Base-by-base conservation (phyloP, 257 asterid species). In the Mentha longifolia region DNA sequence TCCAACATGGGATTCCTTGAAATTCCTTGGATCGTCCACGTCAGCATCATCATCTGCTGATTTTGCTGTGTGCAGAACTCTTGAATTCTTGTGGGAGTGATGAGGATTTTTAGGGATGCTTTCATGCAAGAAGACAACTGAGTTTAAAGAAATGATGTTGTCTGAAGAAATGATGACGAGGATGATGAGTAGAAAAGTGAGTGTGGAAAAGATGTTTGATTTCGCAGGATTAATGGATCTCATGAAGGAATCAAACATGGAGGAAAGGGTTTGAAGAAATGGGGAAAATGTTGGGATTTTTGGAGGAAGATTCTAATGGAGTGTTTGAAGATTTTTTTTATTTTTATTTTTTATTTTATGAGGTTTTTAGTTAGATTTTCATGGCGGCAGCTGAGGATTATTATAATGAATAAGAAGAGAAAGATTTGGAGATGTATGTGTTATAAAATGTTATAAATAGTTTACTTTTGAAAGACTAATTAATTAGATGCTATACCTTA, bases 211-310 rank as follows among this genome's bases (percentile, higher is more conserved):
- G 43, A 87, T 46, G 65, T 77, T 80, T 2, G 65, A 16, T 60
- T 68, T 82, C 39, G 62, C 22, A 68, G 51, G 9, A 42, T 22
- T 8, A 3, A 9, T 37, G 20, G 71, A 55, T 70, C 79, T 84
- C 39, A 46, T n/a, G n/a, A n/a, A 30, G 55, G 78, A 71, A 66
- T 82, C 81, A 8, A 67, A 61, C 91, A 83, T 86, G 45, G 65
- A 33, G 28, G 17, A 30, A 51, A 12, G 7, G 3, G 3, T 54
- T 50, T 66, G n/a, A 62, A 11, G 52, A 20, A 41, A 22, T 16
- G 50, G 39, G 5, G n/a, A n/a, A n/a, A n/a, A n/a, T n/a, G n/a
- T n/a, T n/a, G n/a, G n/a, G 33, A 28, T 9, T 7, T 11, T 46
- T 28, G 9, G n/a, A 28, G 22, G n/a, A 46, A 47, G 4, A 1